These are phyloP conservation scores for Pulveroboletus sp. DNA, from an alignment of 768 basidiomycete species.

Conservation along the genomic window DNA sequence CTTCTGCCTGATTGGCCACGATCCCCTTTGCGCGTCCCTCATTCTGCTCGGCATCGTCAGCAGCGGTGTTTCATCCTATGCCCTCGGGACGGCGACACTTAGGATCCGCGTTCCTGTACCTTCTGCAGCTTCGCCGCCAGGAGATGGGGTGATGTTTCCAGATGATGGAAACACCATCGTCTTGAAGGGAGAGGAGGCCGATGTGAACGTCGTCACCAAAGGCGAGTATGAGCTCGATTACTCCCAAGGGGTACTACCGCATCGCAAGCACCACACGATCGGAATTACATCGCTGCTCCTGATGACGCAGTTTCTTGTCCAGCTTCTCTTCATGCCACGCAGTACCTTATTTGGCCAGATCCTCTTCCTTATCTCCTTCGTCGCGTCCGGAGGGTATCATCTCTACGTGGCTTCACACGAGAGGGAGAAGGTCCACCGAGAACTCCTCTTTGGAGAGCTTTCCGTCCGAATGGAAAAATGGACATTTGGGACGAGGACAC, in stretches of 20 bases:
- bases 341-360: constrained; percentile 33
- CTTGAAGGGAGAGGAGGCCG: constrained; percentile 27
- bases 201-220: constrained; percentile 29
- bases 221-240: constrained; percentile 32
- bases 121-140: constrained; percentile 21
- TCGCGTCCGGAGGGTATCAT: constrained; percentile 33
- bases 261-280: constrained; percentile 10
- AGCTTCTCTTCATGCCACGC: constrained; percentile 31
- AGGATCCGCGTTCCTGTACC: constrained; percentile 22
- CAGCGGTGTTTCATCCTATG: constrained; percentile 29
- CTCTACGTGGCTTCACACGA: constrained; percentile 32
- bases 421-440: constrained; percentile 15
- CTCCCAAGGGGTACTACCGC: constrained; percentile 2
- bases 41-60: constrained; percentile 30
- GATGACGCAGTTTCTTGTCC: constrained; percentile 27
- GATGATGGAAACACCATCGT: constrained; percentile 21
- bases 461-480: constrained; percentile 10
- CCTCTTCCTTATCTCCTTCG: constrained; percentile 25
- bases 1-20: constrained; percentile 18
- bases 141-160: constrained; percentile 29
- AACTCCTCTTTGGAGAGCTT: constrained; percentile 16
- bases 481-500: constrained; percentile 22
- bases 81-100: constrained; percentile 26
- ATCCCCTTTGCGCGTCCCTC: constrained; percentile 27
- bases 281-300: constrained; percentile 27